Conservation (phyloP, 164 flowering plant species). For the Piper betle region DNA sequence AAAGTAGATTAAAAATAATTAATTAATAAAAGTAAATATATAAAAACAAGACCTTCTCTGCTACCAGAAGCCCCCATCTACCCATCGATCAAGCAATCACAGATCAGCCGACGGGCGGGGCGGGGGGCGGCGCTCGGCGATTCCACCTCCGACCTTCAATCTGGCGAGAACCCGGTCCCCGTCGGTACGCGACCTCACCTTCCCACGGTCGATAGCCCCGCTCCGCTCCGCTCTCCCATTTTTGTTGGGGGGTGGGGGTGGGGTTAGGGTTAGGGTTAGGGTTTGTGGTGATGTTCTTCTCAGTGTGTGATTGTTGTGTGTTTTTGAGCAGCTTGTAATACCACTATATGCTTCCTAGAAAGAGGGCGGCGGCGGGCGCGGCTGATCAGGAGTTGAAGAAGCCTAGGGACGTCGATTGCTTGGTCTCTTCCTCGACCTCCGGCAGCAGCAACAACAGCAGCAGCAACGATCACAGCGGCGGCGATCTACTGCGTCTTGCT, state of each 20-base stretch:
- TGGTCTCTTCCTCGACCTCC: conserved; percentile 12
- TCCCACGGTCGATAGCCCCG: too few species aligned
- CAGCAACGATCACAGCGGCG: conserved; percentile 3
- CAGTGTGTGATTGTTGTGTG: conserved; percentile 17
- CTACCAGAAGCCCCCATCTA: too few species aligned
- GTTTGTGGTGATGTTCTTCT: conserved; percentile 9
- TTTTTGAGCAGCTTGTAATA: conserved; percentile 30
- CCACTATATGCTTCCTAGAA: conserved; percentile 54
- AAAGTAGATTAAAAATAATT: too few species aligned
- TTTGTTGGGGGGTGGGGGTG: neutral
- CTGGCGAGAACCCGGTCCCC: too few species aligned
- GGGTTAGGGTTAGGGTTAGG: conserved; percentile 16
- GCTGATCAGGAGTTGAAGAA: conserved; percentile 26
- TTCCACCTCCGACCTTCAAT: too few species aligned
- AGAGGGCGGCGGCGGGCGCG: conserved; percentile 32
- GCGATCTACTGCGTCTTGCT: conserved; percentile 16
- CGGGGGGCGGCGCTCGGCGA: too few species aligned
- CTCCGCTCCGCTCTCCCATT: too few species aligned
- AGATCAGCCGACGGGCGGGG: too few species aligned
- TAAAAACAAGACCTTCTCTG: too few species aligned
- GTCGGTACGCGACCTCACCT: too few species aligned
- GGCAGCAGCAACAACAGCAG: conserved; percentile 4
- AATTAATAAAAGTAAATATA: too few species aligned
- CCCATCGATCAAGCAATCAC: too few species aligned
- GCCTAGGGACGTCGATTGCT: conserved; percentile 15